Evolutionary conservation across 2,329 filamentous ascomycete species (phyloP).

Genomic region (Orbilia quercus): DNA sequence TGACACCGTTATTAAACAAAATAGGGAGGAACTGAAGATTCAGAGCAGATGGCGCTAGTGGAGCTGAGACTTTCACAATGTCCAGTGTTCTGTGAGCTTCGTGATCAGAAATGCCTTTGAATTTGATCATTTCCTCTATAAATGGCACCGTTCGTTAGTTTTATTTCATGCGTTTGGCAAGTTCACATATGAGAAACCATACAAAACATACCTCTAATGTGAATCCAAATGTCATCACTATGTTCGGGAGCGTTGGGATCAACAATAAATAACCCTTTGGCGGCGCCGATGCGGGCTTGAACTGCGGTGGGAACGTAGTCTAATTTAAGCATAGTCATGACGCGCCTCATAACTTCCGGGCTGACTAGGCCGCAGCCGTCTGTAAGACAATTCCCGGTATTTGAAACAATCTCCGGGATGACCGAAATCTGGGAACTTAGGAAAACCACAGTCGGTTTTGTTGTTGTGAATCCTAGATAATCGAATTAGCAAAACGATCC

Average conservation of each 20-base stretch:
- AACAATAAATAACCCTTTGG: conserved; percentile 80
- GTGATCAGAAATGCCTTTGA: conserved; percentile 67
- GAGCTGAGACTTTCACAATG: conserved; percentile 67
- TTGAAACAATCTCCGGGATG: conserved; percentile 62
- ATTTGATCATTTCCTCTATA: conserved; percentile 70
- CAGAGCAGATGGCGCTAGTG: conserved; percentile 68
- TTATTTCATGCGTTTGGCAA: background rate
- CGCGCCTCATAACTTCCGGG: conserved; percentile 67
- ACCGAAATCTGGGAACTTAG: conserved; percentile 61
- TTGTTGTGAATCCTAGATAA: conserved; percentile 56
- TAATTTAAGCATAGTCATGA: conserved; percentile 68
- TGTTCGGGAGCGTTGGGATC: conserved; percentile 66
- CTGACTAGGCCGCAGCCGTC: conserved; percentile 77
- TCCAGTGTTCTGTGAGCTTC: conserved; percentile 73
- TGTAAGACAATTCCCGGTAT: conserved; percentile 69
- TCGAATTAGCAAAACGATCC: background rate
- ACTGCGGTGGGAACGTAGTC: conserved; percentile 72
- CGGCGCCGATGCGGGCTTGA: conserved; percentile 77
- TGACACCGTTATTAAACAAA: conserved; percentile 70
- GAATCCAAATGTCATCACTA: conserved; percentile 70
- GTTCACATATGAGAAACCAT: no score
- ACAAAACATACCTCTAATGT: conserved; percentile 65
- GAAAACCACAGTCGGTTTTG: conserved; percentile 58
- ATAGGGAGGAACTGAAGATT: conserved; percentile 78
- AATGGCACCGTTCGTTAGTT: conserved; percentile 43